A percentile compares a stretch with the other conserved stretches of the same genome.
phyloP scores from a whole-genome alignment of 352 stramenopile species.

The Globisporangium alternatum region DNA sequence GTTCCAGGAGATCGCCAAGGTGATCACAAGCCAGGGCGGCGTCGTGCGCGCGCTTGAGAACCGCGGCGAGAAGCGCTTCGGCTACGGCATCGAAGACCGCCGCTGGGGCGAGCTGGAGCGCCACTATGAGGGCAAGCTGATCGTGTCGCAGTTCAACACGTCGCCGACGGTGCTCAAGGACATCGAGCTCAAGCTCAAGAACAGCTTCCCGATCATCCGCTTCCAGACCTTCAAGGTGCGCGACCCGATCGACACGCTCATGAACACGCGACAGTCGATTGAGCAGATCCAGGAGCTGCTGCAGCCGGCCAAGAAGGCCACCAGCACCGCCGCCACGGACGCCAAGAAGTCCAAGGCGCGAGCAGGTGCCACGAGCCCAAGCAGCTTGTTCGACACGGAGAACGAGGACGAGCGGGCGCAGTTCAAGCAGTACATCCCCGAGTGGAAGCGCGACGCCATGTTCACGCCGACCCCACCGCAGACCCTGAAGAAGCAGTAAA shows the following conservation, averaged over 20 bases:
- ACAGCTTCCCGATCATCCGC: constrained; percentile 81
- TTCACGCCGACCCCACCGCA: constrained; percentile 64
- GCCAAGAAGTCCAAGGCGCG: constrained; percentile 35
- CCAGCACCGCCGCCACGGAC: constrained; percentile 27
- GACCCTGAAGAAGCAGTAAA: constrained; percentile 52
- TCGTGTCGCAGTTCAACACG: constrained; percentile 87
- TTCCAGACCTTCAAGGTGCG: constrained; percentile 87
- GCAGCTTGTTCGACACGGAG: constrained; percentile 54
- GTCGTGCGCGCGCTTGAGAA: constrained; percentile 79
- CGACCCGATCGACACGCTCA: constrained; percentile 76
- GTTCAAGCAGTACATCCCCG: constrained; percentile 78
- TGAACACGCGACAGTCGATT: constrained; percentile 78
- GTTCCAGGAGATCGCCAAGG: constrained; percentile 76
- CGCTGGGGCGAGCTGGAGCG: constrained; percentile 83
- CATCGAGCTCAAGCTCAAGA: constrained; percentile 81
- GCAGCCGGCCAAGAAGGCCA: constrained; percentile 32
- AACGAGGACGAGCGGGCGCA: constrained; percentile 63
- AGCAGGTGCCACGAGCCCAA: constrained; percentile 33
- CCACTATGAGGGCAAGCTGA: constrained; percentile 83
- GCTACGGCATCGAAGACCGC: constrained; percentile 82
- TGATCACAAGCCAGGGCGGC: constrained; percentile 66
- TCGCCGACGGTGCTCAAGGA: constrained; percentile 65
- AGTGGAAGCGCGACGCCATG: constrained; percentile 81
- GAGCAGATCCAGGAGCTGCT: constrained; percentile 56
- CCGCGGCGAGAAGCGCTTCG: constrained; percentile 77